A percentile compares a stretch with the other conserved stretches of the same genome.
Conservation (phyloP, 148 eudicot species). For the Vaccinium macrocarpon region DNA sequence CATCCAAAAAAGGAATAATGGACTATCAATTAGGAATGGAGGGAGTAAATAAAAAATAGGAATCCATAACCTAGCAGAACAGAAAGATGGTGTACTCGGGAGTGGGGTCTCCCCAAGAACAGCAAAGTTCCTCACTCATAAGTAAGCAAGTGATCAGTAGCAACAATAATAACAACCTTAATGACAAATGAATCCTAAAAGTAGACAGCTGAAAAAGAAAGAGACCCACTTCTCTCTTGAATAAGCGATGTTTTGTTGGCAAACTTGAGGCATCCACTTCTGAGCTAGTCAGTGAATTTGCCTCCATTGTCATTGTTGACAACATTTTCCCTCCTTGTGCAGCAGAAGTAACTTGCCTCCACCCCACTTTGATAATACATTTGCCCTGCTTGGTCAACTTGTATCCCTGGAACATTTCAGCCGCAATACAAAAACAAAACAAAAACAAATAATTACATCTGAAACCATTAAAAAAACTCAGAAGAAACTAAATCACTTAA, state of each 20-base stretch:
- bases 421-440: neutral
- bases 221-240: constrained; percentile 67
- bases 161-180: neutral
- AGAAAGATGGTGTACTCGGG: neutral
- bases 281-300: constrained; percentile 27
- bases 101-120: neutral
- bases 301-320: constrained; percentile 85
- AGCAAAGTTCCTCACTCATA: neutral
- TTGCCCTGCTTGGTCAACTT: constrained; percentile 78
- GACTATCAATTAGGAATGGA: neutral
- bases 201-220: constrained; percentile 13
- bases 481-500: neutral
- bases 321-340: constrained; percentile 62
- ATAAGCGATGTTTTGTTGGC: constrained; percentile 43
- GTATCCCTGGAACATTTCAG: constrained; percentile 56
- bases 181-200: neutral
- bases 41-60: neutral
- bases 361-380: constrained; percentile 60
- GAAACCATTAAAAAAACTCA: neutral
- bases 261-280: constrained; percentile 32
- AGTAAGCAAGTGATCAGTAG: neutral
- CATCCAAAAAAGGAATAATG: neutral
- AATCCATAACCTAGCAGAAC: neutral
- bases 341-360: constrained; percentile 63
- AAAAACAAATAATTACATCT: neutral